phyloP scores from a whole-genome alignment of 2,329 filamentous ascomycete genomes.

The Penicillium sp. region DNA sequence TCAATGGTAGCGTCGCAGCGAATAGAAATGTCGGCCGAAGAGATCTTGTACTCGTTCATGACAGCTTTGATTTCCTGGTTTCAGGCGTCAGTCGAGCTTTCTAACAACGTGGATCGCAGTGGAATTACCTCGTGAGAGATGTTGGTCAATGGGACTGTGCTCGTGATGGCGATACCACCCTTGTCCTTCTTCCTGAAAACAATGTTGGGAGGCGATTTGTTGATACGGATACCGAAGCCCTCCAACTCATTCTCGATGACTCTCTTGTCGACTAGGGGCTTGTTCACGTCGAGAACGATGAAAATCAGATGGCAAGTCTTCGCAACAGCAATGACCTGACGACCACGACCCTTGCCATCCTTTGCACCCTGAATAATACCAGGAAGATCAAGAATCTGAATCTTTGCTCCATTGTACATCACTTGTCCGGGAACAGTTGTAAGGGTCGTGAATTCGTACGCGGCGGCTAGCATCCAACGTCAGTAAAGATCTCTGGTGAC shows the following conservation, averaged over 20 bases:
- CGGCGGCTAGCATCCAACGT: slow-evolving; percentile 55
- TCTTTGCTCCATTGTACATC: slow-evolving; percentile 89
- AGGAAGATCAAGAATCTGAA: slow-evolving; percentile 96
- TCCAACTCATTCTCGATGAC: slow-evolving; percentile 93
- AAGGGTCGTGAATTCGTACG: slow-evolving; percentile 97
- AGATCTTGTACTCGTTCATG: slow-evolving; percentile 94
- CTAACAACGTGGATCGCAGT: neutral
- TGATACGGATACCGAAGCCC: slow-evolving; percentile 95
- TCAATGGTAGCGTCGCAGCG: slow-evolving; percentile 96
- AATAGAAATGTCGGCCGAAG: slow-evolving; percentile 94
- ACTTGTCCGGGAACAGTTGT: slow-evolving; percentile 97
- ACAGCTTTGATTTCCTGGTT: slow-evolving; percentile 84
- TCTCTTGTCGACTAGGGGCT: slow-evolving; percentile 92
- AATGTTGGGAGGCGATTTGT: slow-evolving; percentile 95
- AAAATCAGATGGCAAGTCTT: slow-evolving; percentile 99
- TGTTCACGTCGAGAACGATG: slow-evolving; percentile 97
- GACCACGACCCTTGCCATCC: slow-evolving; percentile 93
- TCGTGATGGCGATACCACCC: slow-evolving; percentile 93
- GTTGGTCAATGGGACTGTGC: slow-evolving; percentile 82
- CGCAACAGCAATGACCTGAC: slow-evolving; percentile 96
- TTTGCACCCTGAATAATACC: slow-evolving; percentile 99
- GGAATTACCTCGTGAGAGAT: slow-evolving; percentile 69
- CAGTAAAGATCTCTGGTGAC: neutral
- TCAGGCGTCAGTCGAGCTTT: slow-evolving; percentile 10
- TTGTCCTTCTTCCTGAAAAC: slow-evolving; percentile 99